Conservation (phyloP, 441 rosid genomes). For the Erodium chrysanthum region DNA sequence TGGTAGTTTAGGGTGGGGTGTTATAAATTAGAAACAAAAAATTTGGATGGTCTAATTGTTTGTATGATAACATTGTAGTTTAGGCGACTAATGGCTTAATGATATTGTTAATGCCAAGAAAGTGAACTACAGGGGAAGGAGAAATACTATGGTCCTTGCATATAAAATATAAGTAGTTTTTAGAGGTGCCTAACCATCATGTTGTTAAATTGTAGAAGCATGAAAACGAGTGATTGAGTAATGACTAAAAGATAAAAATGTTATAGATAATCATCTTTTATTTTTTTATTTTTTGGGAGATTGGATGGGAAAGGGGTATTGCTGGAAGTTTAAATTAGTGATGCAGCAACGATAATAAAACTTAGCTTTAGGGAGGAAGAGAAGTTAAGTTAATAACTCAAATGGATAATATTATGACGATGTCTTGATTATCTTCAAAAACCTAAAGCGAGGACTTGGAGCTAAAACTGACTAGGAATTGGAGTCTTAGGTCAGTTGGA, state of each 20-base stretch:
- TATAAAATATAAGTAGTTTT: neutral
- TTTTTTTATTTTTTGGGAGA: no score
- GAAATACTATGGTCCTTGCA: neutral
- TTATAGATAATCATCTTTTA: no score
- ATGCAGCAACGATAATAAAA: neutral
- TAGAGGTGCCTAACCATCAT: no score
- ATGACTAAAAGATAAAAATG: no score
- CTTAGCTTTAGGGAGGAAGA: neutral
- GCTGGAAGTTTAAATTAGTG: neutral
- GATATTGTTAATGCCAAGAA: constrained; percentile 4
- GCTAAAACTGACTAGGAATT: no score
- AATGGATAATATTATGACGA: no score
- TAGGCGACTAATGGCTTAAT: neutral
- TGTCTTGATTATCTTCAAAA: no score
- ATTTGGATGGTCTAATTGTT: neutral
- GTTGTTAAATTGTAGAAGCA: neutral
- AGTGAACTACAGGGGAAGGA: neutral
- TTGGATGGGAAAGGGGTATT: no score
- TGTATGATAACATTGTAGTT: neutral
- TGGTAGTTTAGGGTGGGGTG: neutral
- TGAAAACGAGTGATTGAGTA: neutral
- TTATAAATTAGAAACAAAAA: neutral
- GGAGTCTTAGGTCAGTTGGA: no score
- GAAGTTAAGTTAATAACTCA: no score
- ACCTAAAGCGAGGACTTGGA: no score